phyloP scores from a whole-genome alignment of 495 filamentous ascomycete species.

The Penicillium longicatenatum region DNA sequence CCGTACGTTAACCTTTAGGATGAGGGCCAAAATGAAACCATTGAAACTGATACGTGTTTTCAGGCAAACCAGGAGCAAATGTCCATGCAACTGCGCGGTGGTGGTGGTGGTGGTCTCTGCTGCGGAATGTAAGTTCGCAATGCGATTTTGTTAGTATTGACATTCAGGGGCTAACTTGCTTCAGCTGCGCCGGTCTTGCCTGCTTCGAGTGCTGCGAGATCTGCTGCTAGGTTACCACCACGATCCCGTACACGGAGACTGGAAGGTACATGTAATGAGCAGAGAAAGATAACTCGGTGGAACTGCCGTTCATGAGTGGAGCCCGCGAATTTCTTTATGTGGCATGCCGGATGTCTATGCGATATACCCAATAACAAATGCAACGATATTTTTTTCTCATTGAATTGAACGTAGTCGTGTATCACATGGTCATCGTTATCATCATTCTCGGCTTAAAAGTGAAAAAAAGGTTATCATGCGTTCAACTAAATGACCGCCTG shows the following conservation, averaged over 20 bases:
- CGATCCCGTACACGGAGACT: neutral
- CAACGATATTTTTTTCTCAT: neutral
- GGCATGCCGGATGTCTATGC: conserved; percentile 5
- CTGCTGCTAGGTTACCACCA: conserved; percentile 39
- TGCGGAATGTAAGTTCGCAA: conserved; percentile 44
- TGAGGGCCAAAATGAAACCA: neutral
- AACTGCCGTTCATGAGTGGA: neutral
- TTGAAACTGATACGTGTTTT: conserved; percentile 10
- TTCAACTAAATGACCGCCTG: conserved; percentile 12
- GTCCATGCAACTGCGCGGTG: conserved; percentile 48
- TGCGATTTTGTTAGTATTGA: neutral
- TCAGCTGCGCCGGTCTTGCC: conserved; percentile 45
- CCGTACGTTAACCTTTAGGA: conserved; percentile 23
- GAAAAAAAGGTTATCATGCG: neutral
- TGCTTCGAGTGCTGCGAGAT: conserved; percentile 50
- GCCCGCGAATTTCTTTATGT: neutral
- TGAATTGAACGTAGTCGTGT: neutral
- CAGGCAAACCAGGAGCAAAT: conserved; percentile 41
- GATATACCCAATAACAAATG: conserved; percentile 3
- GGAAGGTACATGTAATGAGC: neutral
- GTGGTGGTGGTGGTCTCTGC: conserved; percentile 44
- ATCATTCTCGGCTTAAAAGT: neutral
- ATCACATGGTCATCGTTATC: neutral
- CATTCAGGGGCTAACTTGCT: conserved; percentile 8
- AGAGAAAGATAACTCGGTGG: neutral